A percentile compares a stretch with the other conserved stretches of the same genome.
phyloP scores from a whole-genome alignment of 495 filamentous ascomycete species.

The Penicillium salamii region DNA sequence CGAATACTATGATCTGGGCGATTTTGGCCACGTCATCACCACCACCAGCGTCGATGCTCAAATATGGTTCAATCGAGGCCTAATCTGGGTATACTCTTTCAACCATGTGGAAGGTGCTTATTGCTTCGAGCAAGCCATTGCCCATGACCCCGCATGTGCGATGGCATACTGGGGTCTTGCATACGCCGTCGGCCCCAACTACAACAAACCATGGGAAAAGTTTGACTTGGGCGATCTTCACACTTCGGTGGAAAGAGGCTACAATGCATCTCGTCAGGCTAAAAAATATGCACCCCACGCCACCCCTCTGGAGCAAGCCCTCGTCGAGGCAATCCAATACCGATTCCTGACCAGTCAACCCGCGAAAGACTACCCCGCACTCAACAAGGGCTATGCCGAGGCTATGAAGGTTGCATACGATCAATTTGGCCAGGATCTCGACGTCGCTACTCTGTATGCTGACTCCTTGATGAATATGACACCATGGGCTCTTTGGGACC shows the following conservation, averaged over 20 bases:
- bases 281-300: conserved; percentile 19
- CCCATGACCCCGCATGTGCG: conserved; percentile 47
- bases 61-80: conserved; percentile 60
- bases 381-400: conserved; percentile 52
- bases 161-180: conserved; percentile 67
- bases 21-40: conserved; percentile 44
- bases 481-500: conserved; percentile 60
- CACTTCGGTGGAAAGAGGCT: conserved; percentile 34
- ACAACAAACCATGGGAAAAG: conserved; percentile 65
- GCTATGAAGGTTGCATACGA: conserved; percentile 56
- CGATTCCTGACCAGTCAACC: conserved; percentile 45
- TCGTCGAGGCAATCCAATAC: conserved; percentile 51
- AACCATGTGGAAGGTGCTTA: conserved; percentile 59
- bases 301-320: conserved; percentile 45
- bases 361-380: conserved; percentile 36
- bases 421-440: conserved; percentile 47
- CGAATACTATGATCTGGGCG: conserved; percentile 57
- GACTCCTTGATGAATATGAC: conserved; percentile 65
- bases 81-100: conserved; percentile 63
- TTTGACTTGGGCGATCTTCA: conserved; percentile 54
- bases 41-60: conserved; percentile 46
- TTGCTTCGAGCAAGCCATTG: conserved; percentile 59
- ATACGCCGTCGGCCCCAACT: conserved; percentile 62
- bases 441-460: conserved; percentile 57
- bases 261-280: conserved; percentile 37